phyloP scores from a whole-genome alignment of 768 basidiomycete genomes.

The Naganishia friedmannii region DNA sequence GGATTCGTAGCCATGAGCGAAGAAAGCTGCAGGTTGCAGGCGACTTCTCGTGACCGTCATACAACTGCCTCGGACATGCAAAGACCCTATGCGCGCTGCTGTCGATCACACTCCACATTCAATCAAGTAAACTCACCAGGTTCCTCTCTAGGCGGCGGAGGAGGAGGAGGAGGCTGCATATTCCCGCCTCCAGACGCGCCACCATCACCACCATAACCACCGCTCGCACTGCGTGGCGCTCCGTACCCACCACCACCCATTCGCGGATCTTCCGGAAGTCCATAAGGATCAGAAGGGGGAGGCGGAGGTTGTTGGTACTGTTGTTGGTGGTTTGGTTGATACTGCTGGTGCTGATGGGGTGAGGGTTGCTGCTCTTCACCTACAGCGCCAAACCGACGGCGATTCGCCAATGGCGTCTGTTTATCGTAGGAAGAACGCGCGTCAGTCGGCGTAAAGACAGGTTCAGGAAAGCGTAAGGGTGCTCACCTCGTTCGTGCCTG shows the following conservation, averaged over 20 bases:
- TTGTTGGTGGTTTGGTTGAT: no score
- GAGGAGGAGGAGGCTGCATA: slow-evolving; percentile 60
- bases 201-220: slow-evolving; percentile 36
- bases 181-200: slow-evolving; percentile 42
- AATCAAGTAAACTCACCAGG: slow-evolving; percentile 72
- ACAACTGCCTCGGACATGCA: no score
- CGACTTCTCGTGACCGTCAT: no score
- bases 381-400: slow-evolving; percentile 86
- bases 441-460: slow-evolving; percentile 32
- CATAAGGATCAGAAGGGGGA: slow-evolving; percentile 61
- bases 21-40: no score
- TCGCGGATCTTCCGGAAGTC: slow-evolving; percentile 33
- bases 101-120: neutral
- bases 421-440: slow-evolving; percentile 54
- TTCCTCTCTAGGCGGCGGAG: slow-evolving; percentile 65
- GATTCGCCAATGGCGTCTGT: slow-evolving; percentile 69
- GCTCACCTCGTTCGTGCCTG: slow-evolving; percentile 85
- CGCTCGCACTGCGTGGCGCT: slow-evolving; percentile 38
- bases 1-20: no score
- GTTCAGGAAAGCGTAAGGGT: neutral
- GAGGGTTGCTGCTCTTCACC: slow-evolving; percentile 70
- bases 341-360: no score
- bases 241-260: slow-evolving; percentile 1
- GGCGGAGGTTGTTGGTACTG: slow-evolving; percentile 60
- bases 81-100: neutral